These are phyloP conservation scores for Epichloe amarillans DNA, from an alignment of 2,329 filamentous ascomycete species.

Conservation along the genomic window DNA sequence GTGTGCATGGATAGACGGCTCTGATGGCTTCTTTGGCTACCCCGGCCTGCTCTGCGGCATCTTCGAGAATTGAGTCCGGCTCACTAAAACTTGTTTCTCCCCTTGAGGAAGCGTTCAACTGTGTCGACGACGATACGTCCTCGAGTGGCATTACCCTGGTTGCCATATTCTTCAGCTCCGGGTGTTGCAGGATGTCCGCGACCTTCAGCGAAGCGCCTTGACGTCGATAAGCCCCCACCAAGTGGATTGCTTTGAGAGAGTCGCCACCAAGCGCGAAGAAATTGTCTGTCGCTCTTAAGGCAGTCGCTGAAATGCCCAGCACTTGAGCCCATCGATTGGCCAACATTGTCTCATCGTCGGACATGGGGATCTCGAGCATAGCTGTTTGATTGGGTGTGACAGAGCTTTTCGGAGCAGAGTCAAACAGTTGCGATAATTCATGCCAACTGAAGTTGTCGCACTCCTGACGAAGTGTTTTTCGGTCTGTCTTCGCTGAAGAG, in stretches of 20 bases:
- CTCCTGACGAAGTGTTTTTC: neutral
- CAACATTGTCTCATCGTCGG: neutral
- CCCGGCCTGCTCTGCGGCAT: no score
- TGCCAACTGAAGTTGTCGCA: no score
- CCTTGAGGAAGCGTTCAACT: no score
- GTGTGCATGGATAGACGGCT: no score
- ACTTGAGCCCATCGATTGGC: conserved; percentile 8
- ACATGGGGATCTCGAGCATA: neutral
- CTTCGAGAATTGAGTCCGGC: no score
- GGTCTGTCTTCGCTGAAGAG: neutral
- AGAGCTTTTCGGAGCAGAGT: neutral
- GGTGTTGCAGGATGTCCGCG: neutral
- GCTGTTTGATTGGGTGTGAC: neutral
- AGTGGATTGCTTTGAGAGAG: neutral
- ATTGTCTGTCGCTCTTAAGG: conserved; percentile 14
- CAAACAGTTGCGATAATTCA: neutral
- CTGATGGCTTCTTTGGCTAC: no score
- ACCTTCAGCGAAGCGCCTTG: neutral
- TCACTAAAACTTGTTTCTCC: no score
- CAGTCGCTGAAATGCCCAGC: no score
- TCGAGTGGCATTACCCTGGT: no score
- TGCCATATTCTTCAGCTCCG: neutral
- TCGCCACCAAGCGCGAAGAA: conserved; percentile 4
- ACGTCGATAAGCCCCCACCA: neutral
- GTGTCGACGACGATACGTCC: no score